These are phyloP conservation scores for Calonectria hongkongensis DNA, from an alignment of 2,329 filamentous ascomycete species.

Conservation along the genomic window DNA sequence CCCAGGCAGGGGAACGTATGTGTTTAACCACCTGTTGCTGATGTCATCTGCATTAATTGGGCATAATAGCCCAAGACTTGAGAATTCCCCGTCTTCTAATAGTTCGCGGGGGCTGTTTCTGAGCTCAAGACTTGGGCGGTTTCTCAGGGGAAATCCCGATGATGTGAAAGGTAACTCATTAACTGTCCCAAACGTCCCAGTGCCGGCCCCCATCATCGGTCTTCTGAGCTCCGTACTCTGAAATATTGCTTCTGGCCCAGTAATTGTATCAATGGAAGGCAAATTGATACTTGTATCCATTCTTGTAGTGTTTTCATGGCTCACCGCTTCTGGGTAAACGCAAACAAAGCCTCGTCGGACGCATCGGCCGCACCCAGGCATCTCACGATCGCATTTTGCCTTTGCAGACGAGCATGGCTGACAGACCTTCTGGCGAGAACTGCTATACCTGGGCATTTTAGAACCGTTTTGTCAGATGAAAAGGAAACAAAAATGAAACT, in stretches of 20 bases:
- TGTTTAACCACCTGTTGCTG: constrained; percentile 69
- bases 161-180: neutral
- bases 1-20: constrained; percentile 66
- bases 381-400: constrained; percentile 62
- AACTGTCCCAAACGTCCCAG: neutral
- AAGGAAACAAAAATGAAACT: neutral
- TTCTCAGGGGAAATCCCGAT: neutral
- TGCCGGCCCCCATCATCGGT: neutral
- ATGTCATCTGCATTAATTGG: constrained; percentile 69
- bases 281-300: constrained; percentile 13
- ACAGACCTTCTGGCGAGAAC: constrained; percentile 64
- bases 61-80: constrained; percentile 62
- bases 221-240: neutral
- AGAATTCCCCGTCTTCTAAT: constrained; percentile 57
- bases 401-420: constrained; percentile 61
- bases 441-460: constrained; percentile 55
- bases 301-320: neutral
- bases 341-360: constrained; percentile 55
- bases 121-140: neutral
- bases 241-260: neutral
- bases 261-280: constrained; percentile 7
- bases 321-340: constrained; percentile 51
- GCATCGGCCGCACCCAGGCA: constrained; percentile 59
- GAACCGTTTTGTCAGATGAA: neutral
- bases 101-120: neutral